Evolutionary conservation across 164 flowering plant species (phyloP).

Genomic region (Houttuynia cordata): DNA sequence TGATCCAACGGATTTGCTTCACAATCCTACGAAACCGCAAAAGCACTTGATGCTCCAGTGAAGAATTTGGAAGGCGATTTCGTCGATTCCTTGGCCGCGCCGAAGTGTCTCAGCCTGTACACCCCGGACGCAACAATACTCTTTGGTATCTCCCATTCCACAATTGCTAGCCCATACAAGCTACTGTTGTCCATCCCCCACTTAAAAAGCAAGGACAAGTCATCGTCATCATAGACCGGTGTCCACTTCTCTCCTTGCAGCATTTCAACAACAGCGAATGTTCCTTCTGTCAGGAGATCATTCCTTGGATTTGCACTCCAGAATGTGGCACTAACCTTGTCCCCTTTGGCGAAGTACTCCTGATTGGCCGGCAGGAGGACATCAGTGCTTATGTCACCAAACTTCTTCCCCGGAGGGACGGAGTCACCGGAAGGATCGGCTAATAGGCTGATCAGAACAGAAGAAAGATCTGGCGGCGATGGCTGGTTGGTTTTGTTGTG

Average conservation of each 20-base stretch:
- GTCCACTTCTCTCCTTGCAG: slow-evolving; percentile 28
- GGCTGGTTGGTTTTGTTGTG: slow-evolving; percentile 5
- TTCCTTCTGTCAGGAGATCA: slow-evolving; percentile 59
- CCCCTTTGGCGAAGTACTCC: slow-evolving; percentile 32
- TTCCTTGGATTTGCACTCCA: slow-evolving; percentile 53
- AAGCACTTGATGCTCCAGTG: slow-evolving; percentile 44
- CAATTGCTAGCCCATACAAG: slow-evolving; percentile 24
- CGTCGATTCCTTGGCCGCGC: slow-evolving; percentile 25
- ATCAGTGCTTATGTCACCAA: slow-evolving; percentile 46
- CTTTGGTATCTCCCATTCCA: slow-evolving; percentile 56
- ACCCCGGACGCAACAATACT: slow-evolving; percentile 28
- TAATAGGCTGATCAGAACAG: slow-evolving; percentile 18
- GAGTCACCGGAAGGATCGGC: slow-evolving; percentile 26
- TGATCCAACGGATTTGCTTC: slow-evolving; percentile 10
- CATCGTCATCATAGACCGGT: slow-evolving; percentile 50
- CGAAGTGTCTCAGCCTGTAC: slow-evolving; percentile 48
- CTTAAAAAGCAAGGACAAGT: slow-evolving; percentile 35
- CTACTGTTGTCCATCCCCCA: slow-evolving; percentile 21
- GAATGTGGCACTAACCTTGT: slow-evolving; percentile 30
- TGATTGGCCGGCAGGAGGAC: slow-evolving; percentile 14
- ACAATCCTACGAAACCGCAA: slow-evolving; percentile 25
- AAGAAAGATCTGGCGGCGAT: slow-evolving; percentile 47
- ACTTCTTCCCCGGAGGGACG: slow-evolving; percentile 26
- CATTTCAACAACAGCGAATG: slow-evolving; percentile 48
- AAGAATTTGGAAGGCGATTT: slow-evolving; percentile 24